Conservation (phyloP, 257 asterid species). For the Henckelia pumila region DNA sequence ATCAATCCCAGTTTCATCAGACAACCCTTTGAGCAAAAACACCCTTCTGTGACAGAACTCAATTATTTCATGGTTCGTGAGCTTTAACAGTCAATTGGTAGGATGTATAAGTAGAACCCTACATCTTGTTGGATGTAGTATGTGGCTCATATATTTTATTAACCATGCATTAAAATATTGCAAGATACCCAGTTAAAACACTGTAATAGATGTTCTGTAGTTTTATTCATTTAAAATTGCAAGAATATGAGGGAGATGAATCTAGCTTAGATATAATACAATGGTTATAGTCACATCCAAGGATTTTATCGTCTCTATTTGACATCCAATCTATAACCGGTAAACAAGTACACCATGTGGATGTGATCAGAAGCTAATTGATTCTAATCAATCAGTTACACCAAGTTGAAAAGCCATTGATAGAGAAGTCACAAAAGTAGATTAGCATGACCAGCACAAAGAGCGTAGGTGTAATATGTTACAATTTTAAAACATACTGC, state of each 20-base stretch:
- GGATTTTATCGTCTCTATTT: not conserved
- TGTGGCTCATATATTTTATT: not conserved
- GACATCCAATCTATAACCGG: not conserved
- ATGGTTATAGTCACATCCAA: not conserved
- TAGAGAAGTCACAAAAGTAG: no score
- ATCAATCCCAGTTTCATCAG: not conserved
- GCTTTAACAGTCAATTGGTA: no score
- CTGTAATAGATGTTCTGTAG: not conserved
- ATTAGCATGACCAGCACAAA: not conserved
- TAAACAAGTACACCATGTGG: not conserved
- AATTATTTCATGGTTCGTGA: no score
- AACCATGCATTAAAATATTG: not conserved
- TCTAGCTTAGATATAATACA: not conserved
- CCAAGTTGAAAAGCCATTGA: not conserved
- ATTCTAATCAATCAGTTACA: not conserved
- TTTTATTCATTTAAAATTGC: not conserved
- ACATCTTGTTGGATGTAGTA: not conserved
- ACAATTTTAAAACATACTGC: not conserved
- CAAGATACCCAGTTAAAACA: not conserved
- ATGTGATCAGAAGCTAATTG: not conserved
- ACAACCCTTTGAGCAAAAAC: not conserved
- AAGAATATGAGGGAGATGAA: not conserved
- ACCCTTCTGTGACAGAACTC: not conserved
- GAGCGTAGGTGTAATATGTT: not conserved
- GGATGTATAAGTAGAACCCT: not conserved